Percentiles rank a stretch among this genome's conserved stretches.
phyloP scores from a whole-genome alignment of 352 stramenopile species.

The Globisporangium paroecandrum region DNA sequence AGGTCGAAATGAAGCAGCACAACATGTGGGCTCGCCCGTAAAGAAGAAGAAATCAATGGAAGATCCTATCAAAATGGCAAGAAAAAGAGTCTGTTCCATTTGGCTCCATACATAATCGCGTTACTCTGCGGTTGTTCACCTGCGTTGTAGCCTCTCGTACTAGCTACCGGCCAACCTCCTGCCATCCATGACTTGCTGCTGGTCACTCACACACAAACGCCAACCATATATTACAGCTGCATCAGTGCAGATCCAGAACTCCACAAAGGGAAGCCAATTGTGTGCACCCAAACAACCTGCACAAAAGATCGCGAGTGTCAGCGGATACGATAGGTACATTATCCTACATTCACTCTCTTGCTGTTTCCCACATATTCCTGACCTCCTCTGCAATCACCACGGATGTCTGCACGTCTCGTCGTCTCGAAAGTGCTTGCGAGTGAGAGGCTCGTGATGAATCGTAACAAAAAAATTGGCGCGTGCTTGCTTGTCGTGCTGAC shows the following conservation, averaged over 20 bases:
- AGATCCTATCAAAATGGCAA: not conserved
- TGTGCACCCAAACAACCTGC: not conserved
- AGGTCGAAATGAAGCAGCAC: too few relatives aligned
- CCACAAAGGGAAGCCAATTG: not conserved
- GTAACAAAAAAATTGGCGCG: not conserved
- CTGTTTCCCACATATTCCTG: not conserved
- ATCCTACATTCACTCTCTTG: not conserved
- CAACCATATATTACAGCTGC: not conserved
- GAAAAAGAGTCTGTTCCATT: not conserved
- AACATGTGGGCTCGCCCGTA: not conserved
- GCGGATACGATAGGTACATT: not conserved
- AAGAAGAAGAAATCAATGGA: not conserved
- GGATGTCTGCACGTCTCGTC: too few relatives aligned
- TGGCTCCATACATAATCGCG: not conserved
- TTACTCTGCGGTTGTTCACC: not conserved
- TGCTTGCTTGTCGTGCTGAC: not conserved
- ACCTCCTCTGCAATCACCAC: not conserved
- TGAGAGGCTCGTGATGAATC: not conserved
- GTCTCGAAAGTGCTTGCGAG: not conserved
- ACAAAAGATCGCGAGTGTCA: not conserved
- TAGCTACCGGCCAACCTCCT: not conserved
- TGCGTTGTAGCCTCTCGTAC: not conserved
- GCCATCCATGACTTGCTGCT: not conserved
- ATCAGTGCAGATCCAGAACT: not conserved
- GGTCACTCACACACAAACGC: not conserved